phyloP scores from a whole-genome alignment of 2,329 filamentous ascomycete genomes.

The Coniochaeta hoffmannii region DNA sequence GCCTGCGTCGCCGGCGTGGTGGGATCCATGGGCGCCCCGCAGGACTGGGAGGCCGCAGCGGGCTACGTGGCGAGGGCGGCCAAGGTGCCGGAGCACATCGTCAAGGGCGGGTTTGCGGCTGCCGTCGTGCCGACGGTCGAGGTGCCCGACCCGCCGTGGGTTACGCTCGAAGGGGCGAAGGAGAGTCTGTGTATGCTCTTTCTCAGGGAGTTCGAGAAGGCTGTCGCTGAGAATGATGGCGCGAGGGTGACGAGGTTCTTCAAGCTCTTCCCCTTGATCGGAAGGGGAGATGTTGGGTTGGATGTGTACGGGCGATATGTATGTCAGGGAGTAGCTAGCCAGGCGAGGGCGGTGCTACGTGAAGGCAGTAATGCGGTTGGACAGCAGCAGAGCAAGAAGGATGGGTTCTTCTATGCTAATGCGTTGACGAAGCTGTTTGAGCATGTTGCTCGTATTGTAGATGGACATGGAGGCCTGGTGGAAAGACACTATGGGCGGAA shows the following conservation, averaged over 20 bases:
- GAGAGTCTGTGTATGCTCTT: conserved; percentile 89
- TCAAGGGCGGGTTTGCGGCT: conserved; percentile 79
- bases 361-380: conserved; percentile 48
- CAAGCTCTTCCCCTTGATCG: conserved; percentile 94
- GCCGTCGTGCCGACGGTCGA: conserved; percentile 92
- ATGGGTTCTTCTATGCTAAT: conserved; percentile 86
- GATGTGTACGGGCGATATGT: conserved; percentile 96
- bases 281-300: conserved; percentile 76
- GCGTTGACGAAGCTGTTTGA: conserved; percentile 89
- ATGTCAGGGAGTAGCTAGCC: conserved; percentile 83
- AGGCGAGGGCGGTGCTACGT: conserved; percentile 74
- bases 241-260: conserved; percentile 92
- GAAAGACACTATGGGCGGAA: conserved; percentile 94
- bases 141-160: conserved; percentile 82
- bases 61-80: conserved; percentile 79
- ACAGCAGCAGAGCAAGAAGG: conserved; percentile 44
- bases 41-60: conserved; percentile 97
- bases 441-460: conserved; percentile 94
- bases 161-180: conserved; percentile 79
- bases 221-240: conserved; percentile 78
- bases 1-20: conserved; percentile 91
- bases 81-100: conserved; percentile 71
- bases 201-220: conserved; percentile 89
- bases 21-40: conserved; percentile 93
- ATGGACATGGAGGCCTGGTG: conserved; percentile 82